Base-by-base conservation (phyloP, 2,329 filamentous ascomycete genomes). In the Cytospora piceae region DNA sequence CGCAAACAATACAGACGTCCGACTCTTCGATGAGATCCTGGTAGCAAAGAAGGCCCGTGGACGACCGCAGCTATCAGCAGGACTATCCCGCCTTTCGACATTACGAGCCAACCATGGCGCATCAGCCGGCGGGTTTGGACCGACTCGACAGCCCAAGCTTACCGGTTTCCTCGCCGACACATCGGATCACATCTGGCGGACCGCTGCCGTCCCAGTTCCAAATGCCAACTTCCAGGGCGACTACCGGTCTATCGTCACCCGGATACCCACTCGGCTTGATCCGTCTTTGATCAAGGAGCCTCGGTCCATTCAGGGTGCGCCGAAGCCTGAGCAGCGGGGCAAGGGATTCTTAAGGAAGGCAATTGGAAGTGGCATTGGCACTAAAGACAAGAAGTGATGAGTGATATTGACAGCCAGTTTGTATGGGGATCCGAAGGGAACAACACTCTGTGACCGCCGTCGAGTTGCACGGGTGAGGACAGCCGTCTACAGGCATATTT, bases 221-320 rank as follows among this genome's bases (percentile, higher is more conserved):
- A 85, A 81, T 69, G 82, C 85, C 61, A 88, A 85, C 71, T 88
- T 89, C 69, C 80, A 84, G 0, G 85, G 86, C 65, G 85, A 89
- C 70, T 90, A 90, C 77, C 82, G 83, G 66, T 77, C 82, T 37
- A 81, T 87, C 17, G 81, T 87, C 62, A 87, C 87, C 15, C 80
- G 87, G 70, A 88, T 92, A 46, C 95, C 95, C 6, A 88, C 92
- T 9, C 94, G 92, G 73, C 84, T 99, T 12, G 95, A 99, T 72
- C 85, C 90, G 4, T 86, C 88, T 17, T 81, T 97, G 56, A 97
- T 98, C 93, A 92, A 93, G 75, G 94, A 97, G 77, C 94, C 94
- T 34, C 86, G 94, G 65, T 88, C 92, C 68, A 94, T 97, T 49
- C 93, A 96, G 75, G 94, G 94, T 42, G 88, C 93, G n/a, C 93